A percentile compares a stretch with the other conserved stretches of the same genome.
Conservation (phyloP, 169 alveolate species). For the Miamiensis avidus region DNA sequence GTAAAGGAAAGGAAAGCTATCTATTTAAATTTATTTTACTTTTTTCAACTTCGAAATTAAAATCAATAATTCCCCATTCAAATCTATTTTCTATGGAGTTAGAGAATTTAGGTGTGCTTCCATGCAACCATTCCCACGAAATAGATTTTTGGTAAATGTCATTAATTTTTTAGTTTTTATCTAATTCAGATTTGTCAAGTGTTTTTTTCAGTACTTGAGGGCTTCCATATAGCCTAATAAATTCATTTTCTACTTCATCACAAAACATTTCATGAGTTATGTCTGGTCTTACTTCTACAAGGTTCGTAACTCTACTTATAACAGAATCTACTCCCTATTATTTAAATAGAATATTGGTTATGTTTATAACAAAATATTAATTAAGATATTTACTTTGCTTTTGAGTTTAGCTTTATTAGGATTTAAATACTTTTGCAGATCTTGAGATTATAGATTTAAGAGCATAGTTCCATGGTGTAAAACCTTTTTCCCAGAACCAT, state of each 20-base stretch:
- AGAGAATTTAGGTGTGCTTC: slow-evolving; percentile 81
- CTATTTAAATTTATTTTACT: slow-evolving; percentile 25
- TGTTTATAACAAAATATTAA: neutral
- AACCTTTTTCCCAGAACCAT: slow-evolving; percentile 67
- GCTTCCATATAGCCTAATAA: slow-evolving; percentile 29
- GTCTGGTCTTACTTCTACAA: slow-evolving; percentile 59
- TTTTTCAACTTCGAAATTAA: slow-evolving; percentile 60
- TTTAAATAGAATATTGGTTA: neutral
- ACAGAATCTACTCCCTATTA: slow-evolving; percentile 75
- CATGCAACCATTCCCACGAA: slow-evolving; percentile 87
- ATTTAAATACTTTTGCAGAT: slow-evolving; percentile 72
- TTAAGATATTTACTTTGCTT: slow-evolving; percentile 77
- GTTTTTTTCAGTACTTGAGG: slow-evolving; percentile 22
- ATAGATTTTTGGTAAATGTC: slow-evolving; percentile 43
- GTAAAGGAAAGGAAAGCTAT: too few species aligned
- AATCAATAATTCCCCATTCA: slow-evolving; percentile 80
- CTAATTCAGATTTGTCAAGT: slow-evolving; percentile 38
- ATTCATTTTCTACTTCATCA: slow-evolving; percentile 56
- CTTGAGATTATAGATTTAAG: slow-evolving; percentile 66
- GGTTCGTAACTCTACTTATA: slow-evolving; percentile 76
- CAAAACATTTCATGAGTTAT: slow-evolving; percentile 64
- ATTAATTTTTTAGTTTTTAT: slow-evolving; percentile 43
- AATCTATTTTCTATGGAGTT: slow-evolving; percentile 72
- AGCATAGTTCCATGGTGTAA: slow-evolving; percentile 94
- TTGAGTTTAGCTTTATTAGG: slow-evolving; percentile 81